Evolutionary conservation across 2,329 filamentous ascomycete species (phyloP).

Genomic region (Claviceps cyperi): DNA sequence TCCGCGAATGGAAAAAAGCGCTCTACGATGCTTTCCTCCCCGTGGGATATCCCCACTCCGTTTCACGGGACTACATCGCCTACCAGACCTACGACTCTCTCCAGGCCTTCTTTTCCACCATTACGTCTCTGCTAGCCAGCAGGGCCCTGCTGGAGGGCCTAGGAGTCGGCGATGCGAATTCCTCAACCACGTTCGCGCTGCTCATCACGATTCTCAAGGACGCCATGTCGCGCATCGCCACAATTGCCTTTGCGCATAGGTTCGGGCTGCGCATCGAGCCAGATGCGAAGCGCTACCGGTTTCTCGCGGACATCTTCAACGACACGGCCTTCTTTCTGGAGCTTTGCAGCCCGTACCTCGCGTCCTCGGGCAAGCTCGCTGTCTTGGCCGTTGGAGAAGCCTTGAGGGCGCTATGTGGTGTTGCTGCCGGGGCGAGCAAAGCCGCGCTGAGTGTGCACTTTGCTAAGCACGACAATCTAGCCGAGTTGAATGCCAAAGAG

Average conservation of each 20-base stretch:
- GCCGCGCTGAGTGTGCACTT: conserved; percentile 88
- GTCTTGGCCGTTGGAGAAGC: conserved; percentile 36
- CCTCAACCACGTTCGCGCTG: conserved; percentile 66
- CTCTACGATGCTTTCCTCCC: conserved; percentile 64
- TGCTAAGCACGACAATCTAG: conserved; percentile 71
- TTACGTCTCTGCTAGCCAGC: conserved; percentile 65
- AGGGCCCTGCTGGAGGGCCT: conserved; percentile 66
- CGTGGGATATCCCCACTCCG: conserved; percentile 75
- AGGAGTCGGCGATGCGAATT: conserved; percentile 69
- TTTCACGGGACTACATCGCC: conserved; percentile 70
- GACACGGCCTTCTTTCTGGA: conserved; percentile 79
- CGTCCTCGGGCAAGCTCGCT: conserved; percentile 33
- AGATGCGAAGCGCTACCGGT: conserved; percentile 80
- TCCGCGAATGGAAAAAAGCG: conserved; percentile 23
- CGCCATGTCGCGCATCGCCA: conserved; percentile 65
- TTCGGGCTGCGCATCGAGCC: conserved; percentile 74
- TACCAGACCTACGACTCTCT: conserved; percentile 61
- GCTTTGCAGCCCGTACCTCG: conserved; percentile 61
- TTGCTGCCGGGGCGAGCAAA: conserved; percentile 80
- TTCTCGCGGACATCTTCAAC: conserved; percentile 79
- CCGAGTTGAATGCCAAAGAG: conserved; percentile 88
- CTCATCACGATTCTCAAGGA: conserved; percentile 75
- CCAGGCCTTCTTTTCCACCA: conserved; percentile 73
- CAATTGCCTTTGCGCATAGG: conserved; percentile 72
- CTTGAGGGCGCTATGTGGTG: conserved; percentile 59